Evolutionary conservation across 2,329 filamentous ascomycete genomes (phyloP).

Genomic region (Catunica adiposa): DNA sequence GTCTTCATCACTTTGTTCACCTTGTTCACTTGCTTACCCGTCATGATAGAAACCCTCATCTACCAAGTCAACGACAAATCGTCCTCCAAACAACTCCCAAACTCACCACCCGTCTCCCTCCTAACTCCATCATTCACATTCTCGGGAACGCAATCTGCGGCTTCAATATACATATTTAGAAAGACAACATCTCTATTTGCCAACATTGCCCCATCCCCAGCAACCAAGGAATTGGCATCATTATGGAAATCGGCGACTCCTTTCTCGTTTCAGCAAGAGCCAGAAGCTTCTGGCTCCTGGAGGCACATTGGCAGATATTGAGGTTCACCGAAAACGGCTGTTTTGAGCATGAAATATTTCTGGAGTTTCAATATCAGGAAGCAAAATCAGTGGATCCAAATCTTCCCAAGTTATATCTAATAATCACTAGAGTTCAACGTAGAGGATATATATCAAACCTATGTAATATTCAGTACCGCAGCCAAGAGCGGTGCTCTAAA

Average conservation of each 20-base stretch:
- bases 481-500: conserved; percentile 28
- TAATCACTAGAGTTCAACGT: conserved; percentile 24
- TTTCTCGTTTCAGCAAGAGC: conserved; percentile 30
- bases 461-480: conserved; percentile 27
- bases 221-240: conserved; percentile 35
- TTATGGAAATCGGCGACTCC: conserved; percentile 28
- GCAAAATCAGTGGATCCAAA: conserved; percentile 21
- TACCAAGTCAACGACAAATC: conserved; percentile 23
- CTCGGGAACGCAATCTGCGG: conserved; percentile 35
- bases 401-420: conserved; percentile 8
- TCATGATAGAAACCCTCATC: conserved; percentile 31
- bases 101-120: conserved; percentile 25
- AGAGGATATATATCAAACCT: conserved; percentile 27
- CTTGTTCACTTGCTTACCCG: no score
- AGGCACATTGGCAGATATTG: conserved; percentile 39
- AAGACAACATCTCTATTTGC: conserved; percentile 35
- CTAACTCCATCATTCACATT: conserved; percentile 33
- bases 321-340: conserved; percentile 39
- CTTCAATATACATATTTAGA: conserved; percentile 38
- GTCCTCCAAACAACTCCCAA: conserved; percentile 26
- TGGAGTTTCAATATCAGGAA: conserved; percentile 38
- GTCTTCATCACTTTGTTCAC: no score
- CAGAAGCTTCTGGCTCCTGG: conserved; percentile 37
- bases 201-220: conserved; percentile 31
- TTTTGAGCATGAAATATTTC: conserved; percentile 34